Evolutionary conservation across 805 yeast species (phyloP).

Genomic region (Grigorovia jiainica): DNA sequence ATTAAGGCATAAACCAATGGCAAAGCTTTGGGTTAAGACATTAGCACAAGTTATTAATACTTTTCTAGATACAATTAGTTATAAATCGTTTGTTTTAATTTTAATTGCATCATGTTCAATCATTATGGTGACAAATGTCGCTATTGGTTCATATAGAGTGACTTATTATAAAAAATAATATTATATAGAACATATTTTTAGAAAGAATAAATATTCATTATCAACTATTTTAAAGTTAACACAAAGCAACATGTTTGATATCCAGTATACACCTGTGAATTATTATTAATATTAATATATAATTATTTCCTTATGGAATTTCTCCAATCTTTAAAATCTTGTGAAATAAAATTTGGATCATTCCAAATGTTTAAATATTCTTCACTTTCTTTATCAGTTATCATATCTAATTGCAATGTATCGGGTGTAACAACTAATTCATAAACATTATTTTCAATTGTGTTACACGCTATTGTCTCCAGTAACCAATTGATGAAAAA

Average conservation of each 20-base stretch:
- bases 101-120: conserved; percentile 41
- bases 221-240: too few relatives aligned
- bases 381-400: background rate
- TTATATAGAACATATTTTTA: too few relatives aligned
- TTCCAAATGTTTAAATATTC: background rate
- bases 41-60: conserved; percentile 76
- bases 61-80: conserved; percentile 58
- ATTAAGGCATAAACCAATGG: conserved; percentile 39
- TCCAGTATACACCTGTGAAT: background rate
- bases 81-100: conserved; percentile 53
- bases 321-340: conserved; percentile 4
- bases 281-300: background rate
- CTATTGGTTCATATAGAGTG: conserved; percentile 36
- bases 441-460: background rate
- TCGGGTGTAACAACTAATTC: background rate
- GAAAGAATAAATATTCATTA: background rate
- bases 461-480: conserved; percentile 1
- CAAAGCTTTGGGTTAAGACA: conserved; percentile 69
- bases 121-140: conserved; percentile 41
- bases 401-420: background rate
- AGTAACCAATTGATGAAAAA: conserved; percentile 4
- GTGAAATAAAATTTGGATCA: background rate
- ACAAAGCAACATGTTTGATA: too few relatives aligned
- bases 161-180: conserved; percentile 7
- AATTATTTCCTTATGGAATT: background rate